These are phyloP conservation scores for Alternaria longipes DNA, from an alignment of 2,329 filamentous ascomycete genomes.

Conservation along the genomic window DNA sequence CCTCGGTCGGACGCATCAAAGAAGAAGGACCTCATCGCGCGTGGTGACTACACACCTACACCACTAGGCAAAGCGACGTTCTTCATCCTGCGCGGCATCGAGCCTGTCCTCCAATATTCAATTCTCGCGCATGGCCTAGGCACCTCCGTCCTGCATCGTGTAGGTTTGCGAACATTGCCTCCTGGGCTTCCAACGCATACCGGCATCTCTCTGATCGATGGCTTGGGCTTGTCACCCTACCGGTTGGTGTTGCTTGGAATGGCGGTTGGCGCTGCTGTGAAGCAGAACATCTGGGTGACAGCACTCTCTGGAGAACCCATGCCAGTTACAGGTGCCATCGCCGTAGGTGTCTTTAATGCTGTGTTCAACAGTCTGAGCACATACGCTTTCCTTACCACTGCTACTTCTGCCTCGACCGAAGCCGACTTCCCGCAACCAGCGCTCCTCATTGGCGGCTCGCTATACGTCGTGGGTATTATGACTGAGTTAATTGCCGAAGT, in stretches of 20 bases:
- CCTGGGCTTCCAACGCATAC: constrained; percentile 54
- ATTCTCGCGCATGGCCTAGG: constrained; percentile 58
- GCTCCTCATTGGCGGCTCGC: constrained; percentile 58
- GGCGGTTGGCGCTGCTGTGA: constrained; percentile 61
- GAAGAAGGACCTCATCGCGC: constrained; percentile 50
- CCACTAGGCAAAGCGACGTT: constrained; percentile 54
- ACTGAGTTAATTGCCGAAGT: constrained; percentile 66
- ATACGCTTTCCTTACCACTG: constrained; percentile 62
- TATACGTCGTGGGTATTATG: constrained; percentile 63
- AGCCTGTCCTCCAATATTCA: constrained; percentile 60
- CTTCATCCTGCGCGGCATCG: constrained; percentile 58
- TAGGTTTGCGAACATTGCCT: constrained; percentile 58
- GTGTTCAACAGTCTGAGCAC: constrained; percentile 65
- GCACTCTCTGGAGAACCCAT: constrained; percentile 62
- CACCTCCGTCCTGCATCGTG: constrained; percentile 54
- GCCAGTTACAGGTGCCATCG: constrained; percentile 53
- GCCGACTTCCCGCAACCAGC: constrained; percentile 51
- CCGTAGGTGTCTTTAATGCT: constrained; percentile 63
- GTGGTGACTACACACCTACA: constrained; percentile 54
- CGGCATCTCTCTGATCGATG: constrained; percentile 52
- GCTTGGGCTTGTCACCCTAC: constrained; percentile 60
- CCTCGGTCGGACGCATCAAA: constrained; percentile 43
- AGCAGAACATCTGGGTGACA: constrained; percentile 66
- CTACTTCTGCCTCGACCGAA: constrained; percentile 58
- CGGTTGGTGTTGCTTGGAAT: constrained; percentile 63